Evolutionary conservation across 306 rosid genomes (phyloP).

Genomic region (Prunus mume): DNA sequence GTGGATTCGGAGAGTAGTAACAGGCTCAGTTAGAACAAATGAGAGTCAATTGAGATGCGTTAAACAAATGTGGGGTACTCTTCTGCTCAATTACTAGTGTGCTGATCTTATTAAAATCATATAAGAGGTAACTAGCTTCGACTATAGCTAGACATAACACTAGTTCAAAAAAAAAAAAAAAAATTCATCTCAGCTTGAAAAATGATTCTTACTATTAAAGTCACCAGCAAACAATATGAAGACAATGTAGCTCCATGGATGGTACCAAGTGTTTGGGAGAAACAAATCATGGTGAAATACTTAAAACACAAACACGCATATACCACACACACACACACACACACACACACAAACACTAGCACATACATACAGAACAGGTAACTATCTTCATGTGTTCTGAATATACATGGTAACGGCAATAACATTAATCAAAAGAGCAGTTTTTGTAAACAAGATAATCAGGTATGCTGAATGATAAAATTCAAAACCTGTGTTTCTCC

Average conservation of each 20-base stretch:
- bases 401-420: neutral
- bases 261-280: neutral
- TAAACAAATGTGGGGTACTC: neutral
- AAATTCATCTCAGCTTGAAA: neutral
- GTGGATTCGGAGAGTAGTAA: neutral
- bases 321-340: neutral
- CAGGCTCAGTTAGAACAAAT: neutral
- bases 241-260: neutral
- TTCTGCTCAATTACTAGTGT: neutral
- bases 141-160: neutral
- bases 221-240: neutral
- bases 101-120: neutral
- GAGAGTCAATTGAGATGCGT: neutral
- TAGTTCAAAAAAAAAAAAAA: neutral
- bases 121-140: neutral
- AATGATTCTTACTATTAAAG: neutral
- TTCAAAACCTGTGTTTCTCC: constrained; percentile 91
- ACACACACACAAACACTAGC: too few species aligned
- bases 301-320: neutral
- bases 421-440: neutral
- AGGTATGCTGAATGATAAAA: neutral
- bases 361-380: neutral
- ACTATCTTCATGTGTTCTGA: neutral
- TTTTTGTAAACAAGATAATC: constrained; percentile 7
- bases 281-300: neutral